These are phyloP conservation scores for Rhododendron ferrugineum DNA, from an alignment of 148 eudicot genomes.

Conservation along the genomic window DNA sequence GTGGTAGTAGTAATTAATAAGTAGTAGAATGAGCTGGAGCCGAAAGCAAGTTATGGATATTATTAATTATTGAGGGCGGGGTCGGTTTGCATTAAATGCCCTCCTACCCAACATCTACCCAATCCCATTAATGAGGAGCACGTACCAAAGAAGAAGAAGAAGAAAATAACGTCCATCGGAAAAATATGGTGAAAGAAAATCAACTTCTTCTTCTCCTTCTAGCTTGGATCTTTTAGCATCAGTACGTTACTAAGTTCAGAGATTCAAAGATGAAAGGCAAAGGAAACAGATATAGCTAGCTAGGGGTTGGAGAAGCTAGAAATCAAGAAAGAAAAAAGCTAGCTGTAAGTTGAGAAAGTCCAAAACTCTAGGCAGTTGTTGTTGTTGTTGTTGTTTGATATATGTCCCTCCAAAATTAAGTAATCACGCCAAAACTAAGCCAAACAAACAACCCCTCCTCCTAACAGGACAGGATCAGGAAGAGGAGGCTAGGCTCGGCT, in stretches of 20 bases:
- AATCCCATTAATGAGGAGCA: constrained; percentile 4
- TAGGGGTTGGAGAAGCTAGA: background rate
- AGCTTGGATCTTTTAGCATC: background rate
- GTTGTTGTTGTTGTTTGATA: background rate
- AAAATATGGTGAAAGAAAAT: background rate
- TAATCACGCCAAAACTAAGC: constrained; percentile 5
- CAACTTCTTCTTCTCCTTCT: background rate
- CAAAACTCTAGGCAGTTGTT: background rate
- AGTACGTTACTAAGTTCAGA: background rate
- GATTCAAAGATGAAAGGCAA: background rate
- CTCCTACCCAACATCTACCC: background rate
- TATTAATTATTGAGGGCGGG: background rate
- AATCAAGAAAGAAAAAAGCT: background rate
- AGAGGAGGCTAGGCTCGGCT: background rate
- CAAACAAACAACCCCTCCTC: background rate
- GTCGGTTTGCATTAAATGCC: background rate
- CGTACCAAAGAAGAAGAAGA: background rate
- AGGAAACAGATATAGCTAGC: background rate
- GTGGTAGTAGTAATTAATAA: too few relatives aligned
- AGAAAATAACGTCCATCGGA: background rate
- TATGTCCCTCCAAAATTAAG: background rate
- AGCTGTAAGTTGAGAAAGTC: background rate
- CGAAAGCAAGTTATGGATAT: background rate
- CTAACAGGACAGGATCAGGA: background rate
- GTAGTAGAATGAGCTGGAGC: background rate